Evolutionary conservation across 1,284 basidiomycete genomes (phyloP), one percentile per base, ranked within the genome.

Genomic region (Ganoderma lucidum): DNA sequence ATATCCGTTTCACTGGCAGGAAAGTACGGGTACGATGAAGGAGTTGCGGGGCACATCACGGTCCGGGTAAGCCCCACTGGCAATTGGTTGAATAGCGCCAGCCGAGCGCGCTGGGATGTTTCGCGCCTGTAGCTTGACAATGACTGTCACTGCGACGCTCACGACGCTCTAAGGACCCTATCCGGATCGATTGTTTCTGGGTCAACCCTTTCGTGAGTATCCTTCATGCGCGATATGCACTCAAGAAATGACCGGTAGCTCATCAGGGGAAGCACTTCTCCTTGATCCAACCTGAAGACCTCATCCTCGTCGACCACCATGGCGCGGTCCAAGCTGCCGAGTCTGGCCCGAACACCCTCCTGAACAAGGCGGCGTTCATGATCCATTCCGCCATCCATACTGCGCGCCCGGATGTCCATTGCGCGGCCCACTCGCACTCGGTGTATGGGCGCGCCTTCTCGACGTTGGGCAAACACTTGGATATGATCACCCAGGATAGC

Each of bases 341-440:
- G 70, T 83, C 82, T 60, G 82, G 82, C 6, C 81, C 82, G 9
- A 74, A 78, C 53, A 78, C 78, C 45, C 74, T 82, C 19, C 80
- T 86, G 68, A 87, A 86, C 74, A 82, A 78, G 37, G 82, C 85
- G 6, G 86, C 86, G 1, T 88, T 83, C 73, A 85, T 84, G 68
- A 85, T 85, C 67, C 86, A 88, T 74, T 85, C 86, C 35, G 85
- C 87, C 3, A 84, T 90, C 63, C 89, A 90, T 75, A 80, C 81
- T 17, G 85, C 86, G n/a, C 85, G 89, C 30, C 88, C 88, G 0
- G 90, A 92, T 74, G 83, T 90, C 23, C 74, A 87, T 44, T 89
- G 89, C 51, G 89, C 88, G 5, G 90, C 89, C 6, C 90, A 92
- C 78, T 87, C 86, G 23, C 90, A 92, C 77, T 87, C 86, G 5